Percentiles rank a stretch among this genome's conserved stretches.
Evolutionary conservation across 164 flowering plant species (phyloP).

Genomic region (Sedum album): DNA sequence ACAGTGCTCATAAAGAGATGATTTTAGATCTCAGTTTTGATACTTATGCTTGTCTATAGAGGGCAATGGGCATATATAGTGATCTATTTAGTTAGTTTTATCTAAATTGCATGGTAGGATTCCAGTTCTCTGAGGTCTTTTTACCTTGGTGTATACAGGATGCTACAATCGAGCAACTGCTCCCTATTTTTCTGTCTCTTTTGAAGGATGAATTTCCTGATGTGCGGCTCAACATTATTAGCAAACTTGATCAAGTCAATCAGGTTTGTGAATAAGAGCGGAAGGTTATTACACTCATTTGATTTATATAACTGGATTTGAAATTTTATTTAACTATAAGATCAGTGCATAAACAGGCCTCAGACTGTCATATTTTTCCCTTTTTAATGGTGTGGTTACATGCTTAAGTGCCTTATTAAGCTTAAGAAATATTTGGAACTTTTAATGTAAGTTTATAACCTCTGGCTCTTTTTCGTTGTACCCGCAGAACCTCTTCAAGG

Average conservation of each 20-base stretch:
- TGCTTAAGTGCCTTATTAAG: too few species aligned
- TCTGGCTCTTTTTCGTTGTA: too few species aligned
- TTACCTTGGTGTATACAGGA: neutral
- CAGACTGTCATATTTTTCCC: neutral
- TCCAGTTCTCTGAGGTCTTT: neutral
- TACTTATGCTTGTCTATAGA: neutral
- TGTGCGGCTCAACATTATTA: constrained; percentile 10
- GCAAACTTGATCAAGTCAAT: constrained; percentile 11
- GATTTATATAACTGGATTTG: too few species aligned
- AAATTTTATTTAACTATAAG: neutral
- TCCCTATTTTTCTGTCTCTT: constrained; percentile 11
- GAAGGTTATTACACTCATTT: neutral
- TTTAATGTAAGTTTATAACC: too few species aligned
- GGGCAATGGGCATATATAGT: neutral
- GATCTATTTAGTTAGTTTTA: neutral
- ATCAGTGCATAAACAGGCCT: neutral
- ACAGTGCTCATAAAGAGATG: neutral
- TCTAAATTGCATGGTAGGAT: neutral
- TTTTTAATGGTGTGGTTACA: too few species aligned
- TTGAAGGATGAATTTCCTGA: constrained; percentile 11
- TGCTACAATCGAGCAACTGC: constrained; percentile 10
- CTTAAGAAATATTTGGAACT: too few species aligned
- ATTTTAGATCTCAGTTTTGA: neutral
- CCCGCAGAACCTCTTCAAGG: too few species aligned
- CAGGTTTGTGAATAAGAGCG: neutral